Conservation (phyloP, 2,329 filamentous ascomycete species). For the Akanthomyces uredinophilus region DNA sequence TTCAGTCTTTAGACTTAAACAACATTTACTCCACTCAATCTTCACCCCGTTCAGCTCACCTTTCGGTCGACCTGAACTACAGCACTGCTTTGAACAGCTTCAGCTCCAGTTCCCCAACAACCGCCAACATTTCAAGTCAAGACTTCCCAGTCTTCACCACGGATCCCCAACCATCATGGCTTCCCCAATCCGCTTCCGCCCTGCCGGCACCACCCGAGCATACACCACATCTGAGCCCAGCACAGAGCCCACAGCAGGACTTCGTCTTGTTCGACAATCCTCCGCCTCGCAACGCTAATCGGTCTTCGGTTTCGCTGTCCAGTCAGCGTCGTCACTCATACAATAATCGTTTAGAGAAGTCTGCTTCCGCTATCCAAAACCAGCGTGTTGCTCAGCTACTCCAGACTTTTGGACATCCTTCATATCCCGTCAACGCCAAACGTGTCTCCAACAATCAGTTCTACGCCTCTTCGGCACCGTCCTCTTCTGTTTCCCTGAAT, state of each 20-base stretch:
- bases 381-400: slow-evolving; percentile 56
- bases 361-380: slow-evolving; percentile 43
- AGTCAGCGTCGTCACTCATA: slow-evolving; percentile 42
- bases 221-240: slow-evolving; percentile 48
- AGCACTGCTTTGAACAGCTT: slow-evolving; percentile 53
- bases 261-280: slow-evolving; percentile 70
- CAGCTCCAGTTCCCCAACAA: slow-evolving; percentile 52
- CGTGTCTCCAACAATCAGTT: slow-evolving; percentile 58
- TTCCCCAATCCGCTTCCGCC: slow-evolving; percentile 61
- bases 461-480: slow-evolving; percentile 63
- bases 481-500: slow-evolving; percentile 54
- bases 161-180: slow-evolving; percentile 79
- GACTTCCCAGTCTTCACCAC: slow-evolving; percentile 75
- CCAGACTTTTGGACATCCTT: slow-evolving; percentile 51
- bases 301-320: slow-evolving; percentile 34
- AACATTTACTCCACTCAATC: slow-evolving; percentile 43
- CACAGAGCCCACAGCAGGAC: slow-evolving; percentile 55
- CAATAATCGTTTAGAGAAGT: slow-evolving; percentile 40
- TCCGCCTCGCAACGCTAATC: slow-evolving; percentile 33
- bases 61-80: slow-evolving; percentile 64
- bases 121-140: slow-evolving; percentile 57
- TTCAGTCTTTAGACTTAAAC: slow-evolving; percentile 43
- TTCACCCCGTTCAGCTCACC: slow-evolving; percentile 41
- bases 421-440: slow-evolving; percentile 50
- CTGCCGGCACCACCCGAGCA: slow-evolving; percentile 59